Conservation (phyloP, 495 filamentous ascomycete species). For the Aspergillus bertholletiae region DNA sequence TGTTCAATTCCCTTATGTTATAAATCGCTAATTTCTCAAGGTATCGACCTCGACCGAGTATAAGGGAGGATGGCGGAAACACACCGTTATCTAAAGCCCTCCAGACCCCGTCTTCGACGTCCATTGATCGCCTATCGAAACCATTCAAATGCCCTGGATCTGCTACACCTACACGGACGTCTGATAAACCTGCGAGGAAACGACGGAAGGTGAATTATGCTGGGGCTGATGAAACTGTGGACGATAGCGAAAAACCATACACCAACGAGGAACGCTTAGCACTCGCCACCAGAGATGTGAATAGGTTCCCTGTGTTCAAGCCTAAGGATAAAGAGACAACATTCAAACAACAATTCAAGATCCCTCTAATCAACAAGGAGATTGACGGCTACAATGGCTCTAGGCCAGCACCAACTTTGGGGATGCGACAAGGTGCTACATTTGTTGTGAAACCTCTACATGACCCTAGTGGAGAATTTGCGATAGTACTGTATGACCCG, state of each 20-base stretch:
- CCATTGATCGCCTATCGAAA: slow-evolving; percentile 68
- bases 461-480: slow-evolving; percentile 92
- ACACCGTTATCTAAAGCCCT: slow-evolving; percentile 33
- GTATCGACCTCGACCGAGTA: slow-evolving; percentile 40
- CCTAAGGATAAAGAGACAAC: slow-evolving; percentile 80
- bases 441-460: slow-evolving; percentile 91
- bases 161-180: slow-evolving; percentile 64
- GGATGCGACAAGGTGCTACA: slow-evolving; percentile 75
- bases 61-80: slow-evolving; percentile 29
- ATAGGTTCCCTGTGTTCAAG: slow-evolving; percentile 86
- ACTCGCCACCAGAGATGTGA: slow-evolving; percentile 81
- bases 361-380: slow-evolving; percentile 84
- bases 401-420: slow-evolving; percentile 79
- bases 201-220: slow-evolving; percentile 85
- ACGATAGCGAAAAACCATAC: slow-evolving; percentile 76
- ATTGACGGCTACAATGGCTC: slow-evolving; percentile 66
- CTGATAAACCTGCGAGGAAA: slow-evolving; percentile 82
- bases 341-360: slow-evolving; percentile 77
- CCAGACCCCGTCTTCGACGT: slow-evolving; percentile 40
- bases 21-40: slow-evolving; percentile 18
- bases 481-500: slow-evolving; percentile 94
- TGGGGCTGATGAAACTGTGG: slow-evolving; percentile 66
- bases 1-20: neutral
- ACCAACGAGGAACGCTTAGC: slow-evolving; percentile 86
- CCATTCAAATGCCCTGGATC: slow-evolving; percentile 94